A percentile compares a stretch with the other conserved stretches of the same genome.
These are phyloP conservation scores for Crotalaria pallida DNA, from an alignment of 306 rosid genomes.

Conservation along the genomic window DNA sequence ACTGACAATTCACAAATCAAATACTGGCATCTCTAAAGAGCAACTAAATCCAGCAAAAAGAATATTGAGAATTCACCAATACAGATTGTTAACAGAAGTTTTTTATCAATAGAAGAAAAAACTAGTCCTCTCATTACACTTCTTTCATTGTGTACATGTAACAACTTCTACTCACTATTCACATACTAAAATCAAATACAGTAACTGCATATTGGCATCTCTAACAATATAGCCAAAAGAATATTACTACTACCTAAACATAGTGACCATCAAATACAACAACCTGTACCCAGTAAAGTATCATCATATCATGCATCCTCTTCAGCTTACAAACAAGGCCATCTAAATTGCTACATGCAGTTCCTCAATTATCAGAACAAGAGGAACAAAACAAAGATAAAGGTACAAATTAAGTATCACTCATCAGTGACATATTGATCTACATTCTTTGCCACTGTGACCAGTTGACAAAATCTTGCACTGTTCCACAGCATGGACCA, in stretches of 20 bases:
- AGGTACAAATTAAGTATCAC: background rate
- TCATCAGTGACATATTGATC: background rate
- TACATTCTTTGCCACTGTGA: background rate
- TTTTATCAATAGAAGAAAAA: background rate
- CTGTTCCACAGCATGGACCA: slow-evolving; percentile 30
- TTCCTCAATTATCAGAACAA: background rate
- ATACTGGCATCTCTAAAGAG: no score
- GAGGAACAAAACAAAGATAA: background rate
- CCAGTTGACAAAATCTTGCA: slow-evolving; percentile 5
- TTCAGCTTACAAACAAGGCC: background rate
- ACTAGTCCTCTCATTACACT: background rate
- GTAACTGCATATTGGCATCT: background rate
- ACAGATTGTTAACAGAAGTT: background rate
- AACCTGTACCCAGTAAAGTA: background rate
- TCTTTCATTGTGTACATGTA: background rate
- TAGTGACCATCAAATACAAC: background rate
- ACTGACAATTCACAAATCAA: no score
- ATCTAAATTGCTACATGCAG: background rate
- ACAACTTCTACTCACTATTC: background rate
- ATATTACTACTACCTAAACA: background rate
- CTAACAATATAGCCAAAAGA: background rate
- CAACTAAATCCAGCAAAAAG: no score
- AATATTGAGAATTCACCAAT: background rate
- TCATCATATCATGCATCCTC: background rate
- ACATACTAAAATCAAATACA: background rate